Conservation (phyloP, 768 basidiomycete species). For the Gymnopilus dilepis region DNA sequence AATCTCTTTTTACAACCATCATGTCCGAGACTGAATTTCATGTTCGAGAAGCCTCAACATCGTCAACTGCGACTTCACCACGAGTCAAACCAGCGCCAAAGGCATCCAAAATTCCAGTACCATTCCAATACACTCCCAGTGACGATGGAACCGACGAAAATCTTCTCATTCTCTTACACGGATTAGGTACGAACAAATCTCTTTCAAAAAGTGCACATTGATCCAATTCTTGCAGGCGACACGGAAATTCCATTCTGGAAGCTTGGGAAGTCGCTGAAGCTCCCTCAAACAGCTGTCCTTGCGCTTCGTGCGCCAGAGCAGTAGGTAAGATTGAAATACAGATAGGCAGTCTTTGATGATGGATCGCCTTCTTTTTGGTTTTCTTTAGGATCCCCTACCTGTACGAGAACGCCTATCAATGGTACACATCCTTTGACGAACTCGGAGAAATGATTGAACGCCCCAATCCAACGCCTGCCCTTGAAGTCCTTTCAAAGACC, state of each 20-base stretch:
- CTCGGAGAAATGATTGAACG: conserved; percentile 73
- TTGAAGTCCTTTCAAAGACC: conserved; percentile 58
- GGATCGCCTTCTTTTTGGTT: neutral
- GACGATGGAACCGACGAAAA: conserved; percentile 89
- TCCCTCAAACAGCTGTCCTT: conserved; percentile 92
- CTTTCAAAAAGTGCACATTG: neutral
- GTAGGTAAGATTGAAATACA: conserved; percentile 43
- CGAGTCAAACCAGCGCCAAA: conserved; percentile 57
- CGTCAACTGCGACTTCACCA: conserved; percentile 29
- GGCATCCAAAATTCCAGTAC: conserved; percentile 49
- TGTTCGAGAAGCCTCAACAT: conserved; percentile 33
- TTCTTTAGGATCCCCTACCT: conserved; percentile 73
- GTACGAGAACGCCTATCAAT: conserved; percentile 81
- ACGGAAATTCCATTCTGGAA: conserved; percentile 77
- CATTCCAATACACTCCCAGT: conserved; percentile 73
- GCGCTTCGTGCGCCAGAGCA: conserved; percentile 79
- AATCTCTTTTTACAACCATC: neutral
- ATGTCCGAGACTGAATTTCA: conserved; percentile 34
- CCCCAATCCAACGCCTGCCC: conserved; percentile 76
- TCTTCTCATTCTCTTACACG: conserved; percentile 82
- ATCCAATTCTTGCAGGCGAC: conserved; percentile 61
- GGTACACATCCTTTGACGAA: conserved; percentile 83
- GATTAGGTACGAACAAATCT: conserved; percentile 62
- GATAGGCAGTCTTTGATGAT: neutral
- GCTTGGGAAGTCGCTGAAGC: conserved; percentile 71